Percentiles rank a stretch among this genome's conserved stretches.
Evolutionary conservation across 2,329 filamentous ascomycete genomes (phyloP).

Genomic region (Botryotinia globosa): DNA sequence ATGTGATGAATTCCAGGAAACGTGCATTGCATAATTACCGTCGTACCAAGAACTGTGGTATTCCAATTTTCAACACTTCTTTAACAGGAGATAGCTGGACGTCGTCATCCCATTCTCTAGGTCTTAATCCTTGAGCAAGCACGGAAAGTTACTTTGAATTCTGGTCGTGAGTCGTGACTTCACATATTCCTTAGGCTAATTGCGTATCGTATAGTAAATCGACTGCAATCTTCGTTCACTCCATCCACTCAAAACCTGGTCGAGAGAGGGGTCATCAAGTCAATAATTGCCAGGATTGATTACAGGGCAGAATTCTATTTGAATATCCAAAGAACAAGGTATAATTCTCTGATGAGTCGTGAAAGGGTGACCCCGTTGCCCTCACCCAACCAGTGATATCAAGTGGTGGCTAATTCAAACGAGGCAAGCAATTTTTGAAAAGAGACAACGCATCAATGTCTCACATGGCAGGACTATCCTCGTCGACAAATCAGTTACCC

Average conservation of each 20-base stretch:
- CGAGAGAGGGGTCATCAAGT: neutral
- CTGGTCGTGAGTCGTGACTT: constrained; percentile 11
- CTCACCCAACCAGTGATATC: constrained; percentile 2
- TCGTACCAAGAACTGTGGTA: too few species aligned
- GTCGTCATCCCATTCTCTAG: constrained; percentile 6
- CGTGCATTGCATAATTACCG: too few species aligned
- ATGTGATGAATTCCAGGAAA: too few species aligned
- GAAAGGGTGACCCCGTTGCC: constrained; percentile 6
- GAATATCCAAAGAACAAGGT: neutral
- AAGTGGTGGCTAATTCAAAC: constrained; percentile 13
- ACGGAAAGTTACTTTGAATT: neutral
- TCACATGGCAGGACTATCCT: constrained; percentile 24
- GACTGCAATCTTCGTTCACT: neutral
- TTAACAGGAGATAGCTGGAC: neutral
- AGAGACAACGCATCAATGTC: constrained; percentile 37
- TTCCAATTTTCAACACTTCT: neutral
- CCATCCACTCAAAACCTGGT: constrained; percentile 2
- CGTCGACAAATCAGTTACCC: constrained; percentile 7
- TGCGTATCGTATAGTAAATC: neutral
- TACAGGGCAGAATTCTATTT: neutral
- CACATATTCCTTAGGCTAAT: neutral
- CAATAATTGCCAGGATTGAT: neutral
- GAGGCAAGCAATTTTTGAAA: constrained; percentile 1
- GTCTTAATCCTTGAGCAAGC: neutral
- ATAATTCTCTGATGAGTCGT: neutral